Base-by-base conservation (phyloP, 2,329 filamentous ascomycete species). In the Cyphellophora europaea region DNA sequence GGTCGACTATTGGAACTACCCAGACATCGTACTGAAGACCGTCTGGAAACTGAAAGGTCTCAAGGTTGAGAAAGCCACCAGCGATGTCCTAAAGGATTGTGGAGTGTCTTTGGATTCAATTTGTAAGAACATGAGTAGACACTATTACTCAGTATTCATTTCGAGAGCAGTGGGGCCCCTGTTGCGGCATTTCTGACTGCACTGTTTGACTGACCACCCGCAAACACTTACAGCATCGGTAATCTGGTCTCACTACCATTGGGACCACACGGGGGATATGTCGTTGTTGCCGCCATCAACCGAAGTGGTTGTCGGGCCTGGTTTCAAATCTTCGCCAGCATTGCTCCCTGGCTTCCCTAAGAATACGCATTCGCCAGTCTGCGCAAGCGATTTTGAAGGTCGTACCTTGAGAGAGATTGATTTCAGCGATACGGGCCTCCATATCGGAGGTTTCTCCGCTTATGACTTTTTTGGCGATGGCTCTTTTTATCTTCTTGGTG, bases 231-330 rank as follows among this genome's bases (percentile, higher is more conserved):
- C 21, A 8, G 21, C 21, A 25, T 44, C 49, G 16, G 41, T 56
- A n/a, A 44, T 54, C 18, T 53, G 48, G 48, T 41, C 49, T 37
- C 55, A 57, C 33, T 48, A 49, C 28, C 45, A 48, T 33, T 48
- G 40, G 18, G 45, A 75, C 45, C 72, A 75, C 37, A 65, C 62
- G 6, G 72, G 71, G 0, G 64, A 73, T 36, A 56, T 62, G 0
- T 59, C 61, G 0, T 53, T 50, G 0, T 75, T 75, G 31, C 66
- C 68, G 1, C 1, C 44, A 0, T 52, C 44, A 1, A 70, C 68
- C 1, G 57, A 64, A 6, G 45, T 76, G 1, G 45, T 74, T 19
- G 69, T 73, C 3, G 72, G 72, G 0, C 64, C 70, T 0, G 71
- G 71, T 0, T 66, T 73, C 48, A 10, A 14, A 14, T 27, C 39